Conservation (phyloP, 2,329 filamentous ascomycete genomes). For the Pseudocercospora fuligena region DNA sequence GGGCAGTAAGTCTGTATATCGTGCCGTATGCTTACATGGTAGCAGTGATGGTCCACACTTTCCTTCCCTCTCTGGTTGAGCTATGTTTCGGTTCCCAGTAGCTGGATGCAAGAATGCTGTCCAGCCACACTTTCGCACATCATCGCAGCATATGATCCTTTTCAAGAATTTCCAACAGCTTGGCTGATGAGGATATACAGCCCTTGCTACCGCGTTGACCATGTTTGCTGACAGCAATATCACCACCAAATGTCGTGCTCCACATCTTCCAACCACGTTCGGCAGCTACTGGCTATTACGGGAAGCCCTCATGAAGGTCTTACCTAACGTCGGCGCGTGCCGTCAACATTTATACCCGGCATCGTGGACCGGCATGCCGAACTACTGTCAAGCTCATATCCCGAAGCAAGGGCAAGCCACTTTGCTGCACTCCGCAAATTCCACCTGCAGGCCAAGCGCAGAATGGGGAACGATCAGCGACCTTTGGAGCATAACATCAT, state of each 20-base stretch:
- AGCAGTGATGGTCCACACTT: not conserved
- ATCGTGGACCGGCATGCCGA: conserved; percentile 3
- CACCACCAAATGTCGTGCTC: not conserved
- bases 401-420: not conserved
- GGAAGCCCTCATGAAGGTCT: not conserved
- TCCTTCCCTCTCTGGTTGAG: not conserved
- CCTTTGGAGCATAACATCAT: not conserved
- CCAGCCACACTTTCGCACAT: not conserved
- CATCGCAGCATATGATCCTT: not conserved
- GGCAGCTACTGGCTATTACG: not conserved
- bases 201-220: not conserved
- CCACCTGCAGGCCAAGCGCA: not conserved
- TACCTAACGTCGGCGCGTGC: not conserved
- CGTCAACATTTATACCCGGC: not conserved
- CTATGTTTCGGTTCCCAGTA: not conserved
- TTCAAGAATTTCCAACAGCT: not conserved
- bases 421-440: not conserved
- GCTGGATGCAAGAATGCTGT: not conserved
- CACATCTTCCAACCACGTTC: not conserved
- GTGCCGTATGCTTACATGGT: not conserved
- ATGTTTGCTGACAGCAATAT: not conserved
- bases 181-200: not conserved
- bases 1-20: conserved; percentile 9
- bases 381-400: not conserved
- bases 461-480: not conserved